A percentile compares a stretch with the other conserved stretches of the same genome.
Conservation (phyloP, 169 alveolate species). For the Plasmodium blacklocki region DNA sequence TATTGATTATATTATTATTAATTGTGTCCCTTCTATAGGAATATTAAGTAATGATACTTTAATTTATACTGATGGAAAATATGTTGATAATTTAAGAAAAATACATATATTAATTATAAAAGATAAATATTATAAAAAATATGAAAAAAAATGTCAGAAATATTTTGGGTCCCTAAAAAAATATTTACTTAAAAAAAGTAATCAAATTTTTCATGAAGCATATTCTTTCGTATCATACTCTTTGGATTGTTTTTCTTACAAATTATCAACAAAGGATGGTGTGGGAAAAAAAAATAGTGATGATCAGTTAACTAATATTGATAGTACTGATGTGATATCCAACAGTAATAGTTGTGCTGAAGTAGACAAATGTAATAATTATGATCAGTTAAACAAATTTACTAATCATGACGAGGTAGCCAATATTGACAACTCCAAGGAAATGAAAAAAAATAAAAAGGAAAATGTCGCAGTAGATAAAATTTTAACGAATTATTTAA, state of each 20-base stretch:
- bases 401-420: background rate
- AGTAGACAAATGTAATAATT: too few relatives aligned
- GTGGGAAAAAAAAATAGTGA: background rate
- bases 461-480: conserved; percentile 32
- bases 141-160: conserved; percentile 40
- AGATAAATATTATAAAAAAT: conserved; percentile 54
- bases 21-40: conserved; percentile 57
- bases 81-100: conserved; percentile 50
- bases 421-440: background rate
- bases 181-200: conserved; percentile 56
- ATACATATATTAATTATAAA: conserved; percentile 53
- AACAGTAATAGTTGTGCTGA: too few relatives aligned
- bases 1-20: conserved; percentile 26
- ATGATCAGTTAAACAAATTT: background rate
- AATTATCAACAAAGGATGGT: conserved; percentile 1
- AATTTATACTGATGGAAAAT: conserved; percentile 72
- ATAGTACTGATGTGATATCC: too few relatives aligned
- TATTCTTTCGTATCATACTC: conserved; percentile 38
- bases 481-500: conserved; percentile 20
- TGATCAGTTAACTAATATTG: background rate
- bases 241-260: conserved; percentile 34
- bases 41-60: conserved; percentile 43
- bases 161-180: conserved; percentile 43
- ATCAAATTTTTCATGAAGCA: conserved; percentile 48
- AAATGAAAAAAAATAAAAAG: conserved; percentile 7